Evolutionary conservation across 2,329 filamentous ascomycete genomes (phyloP).

Genomic region (Gnomoniopsis smithogilvyi): DNA sequence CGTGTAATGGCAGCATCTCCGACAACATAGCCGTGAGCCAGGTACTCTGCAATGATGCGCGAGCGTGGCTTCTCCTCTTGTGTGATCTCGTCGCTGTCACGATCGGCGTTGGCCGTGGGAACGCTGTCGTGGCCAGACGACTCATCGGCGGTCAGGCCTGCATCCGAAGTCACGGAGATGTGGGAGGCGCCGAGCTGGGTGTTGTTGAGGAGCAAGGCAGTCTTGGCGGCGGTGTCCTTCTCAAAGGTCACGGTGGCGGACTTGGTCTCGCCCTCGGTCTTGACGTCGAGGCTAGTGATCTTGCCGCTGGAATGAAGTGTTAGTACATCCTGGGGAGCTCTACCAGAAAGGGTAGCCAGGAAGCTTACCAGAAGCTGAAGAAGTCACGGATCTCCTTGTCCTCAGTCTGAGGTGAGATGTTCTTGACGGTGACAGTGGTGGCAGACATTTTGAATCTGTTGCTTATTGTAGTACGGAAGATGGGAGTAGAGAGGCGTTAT

Average conservation of each 20-base stretch:
- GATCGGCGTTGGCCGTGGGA: conserved; percentile 53
- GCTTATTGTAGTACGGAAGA: neutral
- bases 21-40: conserved; percentile 89
- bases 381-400: conserved; percentile 95
- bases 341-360: neutral
- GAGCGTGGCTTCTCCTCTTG: conserved; percentile 97
- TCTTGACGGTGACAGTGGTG: conserved; percentile 79
- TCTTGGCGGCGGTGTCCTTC: conserved; percentile 95
- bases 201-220: conserved; percentile 93
- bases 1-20: conserved; percentile 72
- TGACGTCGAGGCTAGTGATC: conserved; percentile 79
- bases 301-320: conserved; percentile 64
- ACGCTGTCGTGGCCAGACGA: conserved; percentile 41
- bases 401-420: conserved; percentile 76
- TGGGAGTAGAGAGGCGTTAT: neutral
- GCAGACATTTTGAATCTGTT: conserved; percentile 45
- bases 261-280: conserved; percentile 65
- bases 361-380: conserved; percentile 86
- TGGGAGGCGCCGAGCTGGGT: conserved; percentile 87
- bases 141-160: conserved; percentile 57
- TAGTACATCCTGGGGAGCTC: neutral
- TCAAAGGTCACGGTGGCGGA: conserved; percentile 93
- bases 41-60: conserved; percentile 92
- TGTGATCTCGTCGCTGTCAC: conserved; percentile 66
- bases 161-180: conserved; percentile 68